Evolutionary conservation across 1,139 yeast species (phyloP), one percentile per base, ranked within the genome.

Genomic region (Groenewaldozyma sp.): DNA sequence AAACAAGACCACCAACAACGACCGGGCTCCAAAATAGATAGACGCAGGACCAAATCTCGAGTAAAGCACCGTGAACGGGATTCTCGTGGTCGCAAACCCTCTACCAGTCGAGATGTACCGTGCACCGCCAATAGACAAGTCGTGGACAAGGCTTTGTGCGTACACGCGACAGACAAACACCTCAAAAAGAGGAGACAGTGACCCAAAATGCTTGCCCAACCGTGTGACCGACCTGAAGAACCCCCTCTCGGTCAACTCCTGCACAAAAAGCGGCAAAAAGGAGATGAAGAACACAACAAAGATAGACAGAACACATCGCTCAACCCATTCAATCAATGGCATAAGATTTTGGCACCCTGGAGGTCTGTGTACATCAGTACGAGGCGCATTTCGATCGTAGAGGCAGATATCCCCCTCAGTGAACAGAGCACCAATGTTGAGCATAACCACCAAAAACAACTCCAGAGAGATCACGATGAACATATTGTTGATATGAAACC

Each of bases 131-230:
- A 81, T 71, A 0, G 81, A 70, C 28, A 86, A 63, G 56, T 84
- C 87, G 36, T 74, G 74, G 24, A 74, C 62, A 46, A 86, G 66
- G 0, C 94, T 71, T 45, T 74, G 74, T 0, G 94, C 79, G 58
- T 86, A 86, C 1, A 83, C 75, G 51, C 82, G 93, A 54, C 95
- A 82, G 1, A 82, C 88, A 60, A 86, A 84, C 0, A 86, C 91
- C 55, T 86, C 95, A 61, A 86, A 86, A 13, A 84, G 60, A 3
- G 95, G 94, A 0, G 95, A 80, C 41, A 84, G 58, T 0, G 94
- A 83, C 14, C 73, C 54, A 37, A 84, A 64, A 54, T 86, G 95
- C 48, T 70, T 73, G 13, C 70, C 51, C 11, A 83, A 67, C 42
- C 95, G 63, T 6, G 70, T 61, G 1, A 72, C 42, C 0, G 94